phyloP scores from a whole-genome alignment of 306 rosid species.

The Malus asiatica region DNA sequence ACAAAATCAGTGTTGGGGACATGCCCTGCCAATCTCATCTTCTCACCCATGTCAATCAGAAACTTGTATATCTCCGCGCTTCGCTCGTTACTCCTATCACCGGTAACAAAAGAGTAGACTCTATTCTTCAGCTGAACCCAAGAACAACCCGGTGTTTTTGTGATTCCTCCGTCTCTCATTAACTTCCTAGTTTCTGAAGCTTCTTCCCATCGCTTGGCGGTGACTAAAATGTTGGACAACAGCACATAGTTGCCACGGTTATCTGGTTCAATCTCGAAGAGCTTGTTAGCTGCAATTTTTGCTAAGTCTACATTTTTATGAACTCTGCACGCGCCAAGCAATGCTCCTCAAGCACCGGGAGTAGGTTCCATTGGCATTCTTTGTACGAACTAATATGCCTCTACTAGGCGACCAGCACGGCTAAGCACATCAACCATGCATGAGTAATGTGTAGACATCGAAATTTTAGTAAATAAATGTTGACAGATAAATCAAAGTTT shows the following conservation, averaged over 20 bases:
- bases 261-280: slow-evolving; percentile 48
- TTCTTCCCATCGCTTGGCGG: slow-evolving; percentile 50
- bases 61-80: slow-evolving; percentile 22
- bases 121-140: slow-evolving; percentile 50
- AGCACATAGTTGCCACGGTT: slow-evolving; percentile 42
- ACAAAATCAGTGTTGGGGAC: slow-evolving; percentile 47
- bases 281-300: slow-evolving; percentile 37
- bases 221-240: slow-evolving; percentile 35
- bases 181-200: slow-evolving; percentile 43
- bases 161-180: slow-evolving; percentile 47
- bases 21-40: slow-evolving; percentile 42
- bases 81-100: slow-evolving; percentile 37
- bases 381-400: slow-evolving; percentile 39
- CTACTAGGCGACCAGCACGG: slow-evolving; percentile 36
- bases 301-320: slow-evolving; percentile 40
- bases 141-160: slow-evolving; percentile 54
- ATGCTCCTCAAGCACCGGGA: slow-evolving; percentile 51
- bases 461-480: too few species aligned
- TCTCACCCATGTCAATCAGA: slow-evolving; percentile 35
- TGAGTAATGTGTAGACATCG: background rate
- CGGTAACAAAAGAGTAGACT: slow-evolving; percentile 39
- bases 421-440: slow-evolving; percentile 47
- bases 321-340: slow-evolving; percentile 52
- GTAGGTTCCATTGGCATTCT: slow-evolving; percentile 52
- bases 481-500: too few species aligned